Evolutionary conservation across 2,329 filamentous ascomycete genomes (phyloP).

Genomic region (Penicillium oxalicum): DNA sequence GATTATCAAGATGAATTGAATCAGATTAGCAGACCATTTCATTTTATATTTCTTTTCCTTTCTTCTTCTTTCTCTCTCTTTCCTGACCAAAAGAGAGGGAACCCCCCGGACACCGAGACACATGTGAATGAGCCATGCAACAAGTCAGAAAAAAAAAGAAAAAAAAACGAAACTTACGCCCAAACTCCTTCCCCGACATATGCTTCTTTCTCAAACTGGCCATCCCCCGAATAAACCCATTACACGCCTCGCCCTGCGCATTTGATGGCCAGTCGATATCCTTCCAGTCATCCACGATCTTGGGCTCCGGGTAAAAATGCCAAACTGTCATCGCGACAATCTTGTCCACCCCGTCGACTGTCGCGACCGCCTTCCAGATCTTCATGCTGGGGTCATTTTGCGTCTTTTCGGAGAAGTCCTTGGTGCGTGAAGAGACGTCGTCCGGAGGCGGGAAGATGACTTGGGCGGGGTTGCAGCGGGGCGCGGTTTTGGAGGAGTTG

Average conservation of each 20-base stretch:
- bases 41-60: no score
- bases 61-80: no score
- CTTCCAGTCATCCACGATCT: conserved; percentile 5
- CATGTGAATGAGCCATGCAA: not conserved
- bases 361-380: conserved; percentile 7
- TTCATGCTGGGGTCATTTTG: not conserved
- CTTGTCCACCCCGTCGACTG: conserved; percentile 10
- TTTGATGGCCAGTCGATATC: conserved; percentile 9
- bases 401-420: conserved; percentile 4
- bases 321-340: conserved; percentile 13
- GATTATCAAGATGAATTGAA: no score
- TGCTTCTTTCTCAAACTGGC: conserved; percentile 3
- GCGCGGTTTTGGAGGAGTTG: not conserved
- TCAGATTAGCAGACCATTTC: no score
- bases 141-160: not conserved
- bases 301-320: conserved; percentile 12
- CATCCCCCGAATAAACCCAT: conserved; percentile 11
- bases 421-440: not conserved
- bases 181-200: conserved; percentile 8
- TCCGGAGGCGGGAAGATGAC: conserved; percentile 4
- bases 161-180: conserved; percentile 1
- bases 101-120: no score
- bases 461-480: not conserved
- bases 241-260: conserved; percentile 9
- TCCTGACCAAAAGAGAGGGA: no score